These are phyloP conservation scores for Erythrobasidium hasegawianum DNA, from an alignment of 1,284 basidiomycete genomes.

Conservation along the genomic window DNA sequence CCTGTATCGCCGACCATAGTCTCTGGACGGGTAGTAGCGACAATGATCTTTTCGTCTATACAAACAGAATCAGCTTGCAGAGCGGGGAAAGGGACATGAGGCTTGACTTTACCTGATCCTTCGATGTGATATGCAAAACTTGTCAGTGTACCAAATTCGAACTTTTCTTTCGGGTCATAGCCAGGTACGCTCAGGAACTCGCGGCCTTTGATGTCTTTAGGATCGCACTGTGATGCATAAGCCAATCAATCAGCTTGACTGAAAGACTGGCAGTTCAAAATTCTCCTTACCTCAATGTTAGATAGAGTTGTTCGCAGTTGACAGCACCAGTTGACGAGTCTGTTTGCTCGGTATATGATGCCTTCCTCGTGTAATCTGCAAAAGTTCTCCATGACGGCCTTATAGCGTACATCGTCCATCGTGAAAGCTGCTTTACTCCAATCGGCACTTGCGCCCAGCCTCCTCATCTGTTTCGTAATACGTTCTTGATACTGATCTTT, in stretches of 20 bases:
- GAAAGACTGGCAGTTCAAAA: neutral
- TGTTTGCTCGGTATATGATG: conserved; percentile 90
- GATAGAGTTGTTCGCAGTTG: conserved; percentile 93
- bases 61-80: neutral
- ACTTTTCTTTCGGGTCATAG: conserved; percentile 87
- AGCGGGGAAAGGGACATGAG: neutral
- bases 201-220: conserved; percentile 83
- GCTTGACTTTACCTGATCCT: conserved; percentile 61
- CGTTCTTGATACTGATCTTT: conserved; percentile 94
- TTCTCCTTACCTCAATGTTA: conserved; percentile 72
- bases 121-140: conserved; percentile 93
- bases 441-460: conserved; percentile 90
- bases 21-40: conserved; percentile 97
- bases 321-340: conserved; percentile 98
- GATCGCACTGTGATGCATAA: conserved; percentile 66
- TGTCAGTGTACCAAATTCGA: conserved; percentile 96
- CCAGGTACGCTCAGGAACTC: conserved; percentile 88
- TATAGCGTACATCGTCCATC: conserved; percentile 81
- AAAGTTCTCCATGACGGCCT: conserved; percentile 88
- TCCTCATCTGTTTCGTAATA: conserved; percentile 83
- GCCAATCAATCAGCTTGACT: neutral
- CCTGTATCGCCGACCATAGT: conserved; percentile 99
- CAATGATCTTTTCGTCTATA: conserved; percentile 86
- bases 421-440: conserved; percentile 94
- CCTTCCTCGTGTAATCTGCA: conserved; percentile 89